Evolutionary conservation across 169 alveolate species (phyloP), one percentile per base, ranked within the genome.

Genomic region (Amoebophrya sp.): DNA sequence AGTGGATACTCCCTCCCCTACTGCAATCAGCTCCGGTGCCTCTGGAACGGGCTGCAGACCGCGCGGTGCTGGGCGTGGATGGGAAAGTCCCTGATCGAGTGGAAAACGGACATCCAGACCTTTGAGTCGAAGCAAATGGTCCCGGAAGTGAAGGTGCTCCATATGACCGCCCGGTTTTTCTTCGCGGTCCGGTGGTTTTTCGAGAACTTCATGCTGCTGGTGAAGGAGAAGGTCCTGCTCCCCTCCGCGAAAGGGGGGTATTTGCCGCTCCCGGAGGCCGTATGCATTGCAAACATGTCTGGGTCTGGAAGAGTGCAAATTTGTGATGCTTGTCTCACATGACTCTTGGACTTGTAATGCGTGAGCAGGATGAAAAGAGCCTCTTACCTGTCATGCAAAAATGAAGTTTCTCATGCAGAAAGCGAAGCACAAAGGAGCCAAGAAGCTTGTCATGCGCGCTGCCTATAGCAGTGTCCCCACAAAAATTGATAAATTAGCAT

Each of bases 61-160:
- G 83, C 83, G 35, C 83, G 83, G 35, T 66, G 83, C 83, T 66
- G 83, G 83, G 35, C 39, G 29, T 66, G 83, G 83, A 66, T 66
- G 83, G 83, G 83, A 3, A 66, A 66, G 83, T 25, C 39, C 35
- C 1, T 66, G 38, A 66, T 66, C 83, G 83, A 66, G 35, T 66
- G 83, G 83, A 66, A n/a, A 25, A 66, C 83, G 10, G 83, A 66
- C 32, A 66, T 66, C 83, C 83, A 66, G 83, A 66, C 83, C 39
- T 66, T 25, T n/a, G 83, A 66, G 83, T 7, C 32, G 32, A 66
- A 66, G 83, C 7, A 2, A 3, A 66, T 66, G 83, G 83, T 1
- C 35, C 83, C 7, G 35, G 83, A 66, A 25, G 83, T 66, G 83
- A 66, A 66, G 83, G 18, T 47, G 35, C 35, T 66, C 32, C 83